phyloP scores from a whole-genome alignment of 2,329 filamentous ascomycete species.

The Trichoderma oligosporum region DNA sequence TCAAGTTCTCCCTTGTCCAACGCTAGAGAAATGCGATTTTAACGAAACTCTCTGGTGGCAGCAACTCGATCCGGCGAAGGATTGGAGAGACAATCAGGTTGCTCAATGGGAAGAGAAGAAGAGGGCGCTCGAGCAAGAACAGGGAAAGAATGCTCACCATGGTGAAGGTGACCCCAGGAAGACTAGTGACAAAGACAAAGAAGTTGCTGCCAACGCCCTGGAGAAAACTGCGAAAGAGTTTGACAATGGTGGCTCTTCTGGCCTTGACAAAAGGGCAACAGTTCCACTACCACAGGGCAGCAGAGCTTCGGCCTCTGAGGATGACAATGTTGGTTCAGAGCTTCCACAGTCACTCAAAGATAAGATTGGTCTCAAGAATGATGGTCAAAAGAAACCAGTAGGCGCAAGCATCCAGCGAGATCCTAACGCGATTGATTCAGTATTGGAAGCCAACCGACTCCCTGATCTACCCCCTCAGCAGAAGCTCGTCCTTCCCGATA shows the following conservation, averaged over 20 bases:
- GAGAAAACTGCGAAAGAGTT: conserved; percentile 5
- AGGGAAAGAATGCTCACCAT: conserved; percentile 11
- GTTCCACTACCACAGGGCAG: conserved; percentile 19
- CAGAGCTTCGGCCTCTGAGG: conserved; percentile 22
- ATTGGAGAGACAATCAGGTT: conserved; percentile 42
- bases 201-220: neutral
- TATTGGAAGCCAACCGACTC: conserved; percentile 18
- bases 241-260: neutral
- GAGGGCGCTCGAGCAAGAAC: conserved; percentile 27
- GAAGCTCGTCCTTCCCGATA: conserved; percentile 16
- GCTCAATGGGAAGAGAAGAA: conserved; percentile 44
- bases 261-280: conserved; percentile 22
- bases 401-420: neutral
- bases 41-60: conserved; percentile 47
- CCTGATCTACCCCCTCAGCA: conserved; percentile 14
- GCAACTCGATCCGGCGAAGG: conserved; percentile 44
- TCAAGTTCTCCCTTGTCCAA: conserved; percentile 45
- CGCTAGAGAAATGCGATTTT: conserved; percentile 48
- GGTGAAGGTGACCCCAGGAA: neutral
- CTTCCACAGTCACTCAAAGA: conserved; percentile 34
- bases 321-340: conserved; percentile 29
- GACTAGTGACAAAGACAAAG: conserved; percentile 6
- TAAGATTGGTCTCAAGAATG: conserved; percentile 26
- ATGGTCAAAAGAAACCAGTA: conserved; percentile 5
- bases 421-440: conserved; percentile 3